Conservation (phyloP, 2,329 filamentous ascomycete genomes). For the Fonsecaea multimorphosa region DNA sequence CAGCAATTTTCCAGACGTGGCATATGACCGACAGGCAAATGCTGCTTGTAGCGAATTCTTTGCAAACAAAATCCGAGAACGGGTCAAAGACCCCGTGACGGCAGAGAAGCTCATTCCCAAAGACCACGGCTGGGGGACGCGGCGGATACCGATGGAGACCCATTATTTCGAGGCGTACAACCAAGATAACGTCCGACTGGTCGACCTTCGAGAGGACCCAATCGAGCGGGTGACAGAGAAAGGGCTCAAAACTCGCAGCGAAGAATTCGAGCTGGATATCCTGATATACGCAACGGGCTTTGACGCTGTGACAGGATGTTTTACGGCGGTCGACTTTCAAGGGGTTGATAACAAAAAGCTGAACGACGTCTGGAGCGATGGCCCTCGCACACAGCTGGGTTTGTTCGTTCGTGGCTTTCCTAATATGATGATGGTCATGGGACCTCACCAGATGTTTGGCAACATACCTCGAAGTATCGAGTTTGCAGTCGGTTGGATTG, state of each 20-base stretch:
- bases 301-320: slow-evolving; percentile 16
- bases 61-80: slow-evolving; percentile 57
- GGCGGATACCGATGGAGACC: slow-evolving; percentile 56
- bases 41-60: slow-evolving; percentile 61
- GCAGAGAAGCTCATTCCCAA: slow-evolving; percentile 61
- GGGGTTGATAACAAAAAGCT: slow-evolving; percentile 46
- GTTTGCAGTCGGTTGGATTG: slow-evolving; percentile 49
- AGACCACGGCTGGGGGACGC: slow-evolving; percentile 51
- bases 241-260: slow-evolving; percentile 37
- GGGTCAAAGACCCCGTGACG: slow-evolving; percentile 58
- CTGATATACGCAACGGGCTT: slow-evolving; percentile 47
- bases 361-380: slow-evolving; percentile 42
- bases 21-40: slow-evolving; percentile 57
- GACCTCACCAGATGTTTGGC: slow-evolving; percentile 55
- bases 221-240: slow-evolving; percentile 41
- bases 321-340: slow-evolving; percentile 49
- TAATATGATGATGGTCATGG: slow-evolving; percentile 61
- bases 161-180: slow-evolving; percentile 59
- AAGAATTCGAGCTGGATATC: slow-evolving; percentile 12
- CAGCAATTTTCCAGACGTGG: slow-evolving; percentile 57
- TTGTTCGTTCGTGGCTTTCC: slow-evolving; percentile 49
- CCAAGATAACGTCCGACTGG: slow-evolving; percentile 53
- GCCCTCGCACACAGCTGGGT: slow-evolving; percentile 8
- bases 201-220: slow-evolving; percentile 51
- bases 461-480: slow-evolving; percentile 37